Conservation (phyloP, 495 filamentous ascomycete genomes). For the Daldinia vernicosa region DNA sequence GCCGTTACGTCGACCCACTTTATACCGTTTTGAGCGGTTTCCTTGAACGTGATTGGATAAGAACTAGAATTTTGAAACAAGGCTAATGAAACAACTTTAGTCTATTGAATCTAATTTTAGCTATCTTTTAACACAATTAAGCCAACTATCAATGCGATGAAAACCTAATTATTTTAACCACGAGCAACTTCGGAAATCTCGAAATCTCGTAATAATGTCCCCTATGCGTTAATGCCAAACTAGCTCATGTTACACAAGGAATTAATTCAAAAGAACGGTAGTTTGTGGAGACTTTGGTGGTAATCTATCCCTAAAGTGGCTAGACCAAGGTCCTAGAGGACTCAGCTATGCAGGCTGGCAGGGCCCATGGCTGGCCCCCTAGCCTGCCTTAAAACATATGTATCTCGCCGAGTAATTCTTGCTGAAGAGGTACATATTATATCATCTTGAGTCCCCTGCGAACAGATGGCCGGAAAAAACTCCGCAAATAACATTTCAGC, state of each 20-base stretch:
- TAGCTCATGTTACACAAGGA: slow-evolving; percentile 1
- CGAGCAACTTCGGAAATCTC: background rate
- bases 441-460: background rate
- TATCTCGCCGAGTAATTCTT: slow-evolving; percentile 9
- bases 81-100: background rate
- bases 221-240: background rate
- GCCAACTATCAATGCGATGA: background rate
- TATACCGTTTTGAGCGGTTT: background rate
- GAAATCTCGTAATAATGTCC: background rate
- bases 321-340: background rate
- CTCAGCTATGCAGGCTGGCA: background rate
- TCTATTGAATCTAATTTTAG: background rate
- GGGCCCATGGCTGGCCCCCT: background rate
- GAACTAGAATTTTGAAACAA: background rate
- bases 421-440: slow-evolving; percentile 10
- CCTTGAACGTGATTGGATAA: background rate
- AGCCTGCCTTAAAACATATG: background rate
- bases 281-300: background rate
- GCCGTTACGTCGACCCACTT: background rate
- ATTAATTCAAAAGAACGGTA: background rate
- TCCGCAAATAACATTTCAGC: slow-evolving; percentile 18
- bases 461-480: slow-evolving; percentile 29
- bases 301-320: slow-evolving; percentile 6
- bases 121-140: background rate
- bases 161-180: background rate